Evolutionary conservation across 2,329 filamentous ascomycete species (phyloP).

Genomic region (Leptographium wingfieldii): DNA sequence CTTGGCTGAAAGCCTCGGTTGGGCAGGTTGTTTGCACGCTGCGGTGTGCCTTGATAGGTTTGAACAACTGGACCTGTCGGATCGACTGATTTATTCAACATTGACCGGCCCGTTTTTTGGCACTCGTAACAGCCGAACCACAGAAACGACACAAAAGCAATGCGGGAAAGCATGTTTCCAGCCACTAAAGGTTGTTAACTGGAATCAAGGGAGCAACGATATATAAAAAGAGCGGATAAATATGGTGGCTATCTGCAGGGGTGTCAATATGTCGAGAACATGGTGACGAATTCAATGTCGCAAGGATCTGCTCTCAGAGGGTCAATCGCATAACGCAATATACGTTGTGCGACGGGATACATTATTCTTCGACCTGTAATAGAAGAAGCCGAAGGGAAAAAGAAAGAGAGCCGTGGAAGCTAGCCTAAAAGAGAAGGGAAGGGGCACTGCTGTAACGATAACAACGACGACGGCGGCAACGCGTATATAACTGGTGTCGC

Average conservation of each 20-base stretch:
- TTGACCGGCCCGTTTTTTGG: too few relatives aligned
- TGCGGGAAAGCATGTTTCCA: not conserved
- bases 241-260: not conserved
- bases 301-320: not conserved
- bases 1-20: not conserved
- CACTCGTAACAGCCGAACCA: not conserved
- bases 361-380: not conserved
- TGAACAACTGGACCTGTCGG: not conserved
- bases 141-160: too few relatives aligned
- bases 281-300: not conserved
- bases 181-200: not conserved
- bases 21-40: not conserved
- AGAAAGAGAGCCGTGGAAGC: not conserved
- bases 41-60: not conserved
- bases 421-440: not conserved
- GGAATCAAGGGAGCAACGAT: not conserved
- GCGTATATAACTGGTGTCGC: not conserved
- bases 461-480: not conserved
- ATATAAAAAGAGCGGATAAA: not conserved
- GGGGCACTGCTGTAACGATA: not conserved
- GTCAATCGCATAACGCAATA: not conserved
- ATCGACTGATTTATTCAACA: not conserved
- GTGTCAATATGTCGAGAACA: not conserved
- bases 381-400: not conserved
- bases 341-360: not conserved